phyloP scores from a whole-genome alignment of 2,329 filamentous ascomycete species.

The Raffaelea ambrosiae region DNA sequence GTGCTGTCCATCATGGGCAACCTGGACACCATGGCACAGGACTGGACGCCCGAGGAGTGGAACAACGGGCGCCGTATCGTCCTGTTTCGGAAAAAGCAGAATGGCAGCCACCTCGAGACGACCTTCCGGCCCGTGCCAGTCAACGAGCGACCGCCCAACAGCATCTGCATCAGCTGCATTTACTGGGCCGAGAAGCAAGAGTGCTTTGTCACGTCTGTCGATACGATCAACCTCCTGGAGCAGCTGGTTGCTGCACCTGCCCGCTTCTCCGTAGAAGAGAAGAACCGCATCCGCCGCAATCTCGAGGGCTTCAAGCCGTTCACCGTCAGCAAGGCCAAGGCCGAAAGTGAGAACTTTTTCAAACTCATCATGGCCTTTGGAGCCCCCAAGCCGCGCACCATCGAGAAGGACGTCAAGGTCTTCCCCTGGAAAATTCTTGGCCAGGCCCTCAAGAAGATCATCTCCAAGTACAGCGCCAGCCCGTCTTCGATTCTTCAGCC shows the following conservation, averaged over 20 bases:
- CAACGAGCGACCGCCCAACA: conserved; percentile 72
- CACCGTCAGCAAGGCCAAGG: conserved; percentile 87
- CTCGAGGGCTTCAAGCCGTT: conserved; percentile 87
- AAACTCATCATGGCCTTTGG: conserved; percentile 98
- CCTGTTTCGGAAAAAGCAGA: conserved; percentile 76
- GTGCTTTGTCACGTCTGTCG: conserved; percentile 91
- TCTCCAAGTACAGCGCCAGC: conserved; percentile 78
- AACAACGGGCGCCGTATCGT: conserved; percentile 75
- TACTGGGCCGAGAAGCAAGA: conserved; percentile 89
- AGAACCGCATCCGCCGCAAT: conserved; percentile 94
- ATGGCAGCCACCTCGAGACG: conserved; percentile 70
- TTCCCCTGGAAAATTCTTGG: conserved; percentile 92
- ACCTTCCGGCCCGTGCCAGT: conserved; percentile 71
- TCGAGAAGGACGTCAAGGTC: conserved; percentile 98
- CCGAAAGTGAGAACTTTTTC: conserved; percentile 94
- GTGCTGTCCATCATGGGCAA: conserved; percentile 78
- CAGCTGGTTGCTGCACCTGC: conserved; percentile 68
- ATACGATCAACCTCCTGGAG: conserved; percentile 92
- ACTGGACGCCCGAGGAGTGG: conserved; percentile 78
- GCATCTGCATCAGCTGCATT: conserved; percentile 95
- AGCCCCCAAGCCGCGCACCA: conserved; percentile 90
- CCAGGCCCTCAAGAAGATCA: conserved; percentile 91
- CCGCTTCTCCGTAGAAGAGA: conserved; percentile 92
- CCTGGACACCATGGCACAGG: conserved; percentile 71
- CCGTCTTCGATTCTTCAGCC: conserved; percentile 29